Conservation (phyloP, 2,329 filamentous ascomycete genomes). For the Colletotrichum sp. region DNA sequence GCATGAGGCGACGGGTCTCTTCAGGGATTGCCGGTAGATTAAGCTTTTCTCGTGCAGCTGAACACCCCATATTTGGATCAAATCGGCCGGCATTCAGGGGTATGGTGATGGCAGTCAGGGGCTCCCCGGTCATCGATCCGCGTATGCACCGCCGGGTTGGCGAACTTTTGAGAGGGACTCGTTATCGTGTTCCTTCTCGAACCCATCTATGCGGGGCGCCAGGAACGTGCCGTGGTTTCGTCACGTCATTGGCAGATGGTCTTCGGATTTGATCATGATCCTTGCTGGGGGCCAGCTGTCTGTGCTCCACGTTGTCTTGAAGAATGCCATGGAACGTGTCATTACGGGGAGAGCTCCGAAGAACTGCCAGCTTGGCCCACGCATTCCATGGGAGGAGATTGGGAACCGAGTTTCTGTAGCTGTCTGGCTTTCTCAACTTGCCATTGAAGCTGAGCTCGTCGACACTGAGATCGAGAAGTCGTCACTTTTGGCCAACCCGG, state of each 20-base stretch:
- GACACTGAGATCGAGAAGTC: not conserved
- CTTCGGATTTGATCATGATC: not conserved
- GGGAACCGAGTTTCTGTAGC: not conserved
- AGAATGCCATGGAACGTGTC: not conserved
- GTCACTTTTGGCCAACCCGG: not conserved
- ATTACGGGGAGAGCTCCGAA: not conserved
- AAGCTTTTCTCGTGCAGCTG: constrained; percentile 8
- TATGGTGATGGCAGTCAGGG: not conserved
- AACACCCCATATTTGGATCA: not conserved
- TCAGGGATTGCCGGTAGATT: not conserved
- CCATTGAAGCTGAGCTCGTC: not conserved
- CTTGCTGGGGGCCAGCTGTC: not conserved
- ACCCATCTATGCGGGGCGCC: not conserved
- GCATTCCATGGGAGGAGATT: not conserved
- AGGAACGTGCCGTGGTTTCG: not conserved
- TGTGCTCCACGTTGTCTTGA: not conserved
- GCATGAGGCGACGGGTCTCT: not conserved
- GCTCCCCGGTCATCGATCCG: not conserved
- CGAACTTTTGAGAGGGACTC: not conserved
- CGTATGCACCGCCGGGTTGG: not conserved
- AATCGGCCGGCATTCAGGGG: not conserved
- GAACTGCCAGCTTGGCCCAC: not conserved
- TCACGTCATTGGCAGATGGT: not conserved
- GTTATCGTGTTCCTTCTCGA: not conserved
- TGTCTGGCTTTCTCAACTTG: not conserved